phyloP scores from a whole-genome alignment of 1,284 basidiomycete genomes.

The Anthracocystis panici-leucophaei region DNA sequence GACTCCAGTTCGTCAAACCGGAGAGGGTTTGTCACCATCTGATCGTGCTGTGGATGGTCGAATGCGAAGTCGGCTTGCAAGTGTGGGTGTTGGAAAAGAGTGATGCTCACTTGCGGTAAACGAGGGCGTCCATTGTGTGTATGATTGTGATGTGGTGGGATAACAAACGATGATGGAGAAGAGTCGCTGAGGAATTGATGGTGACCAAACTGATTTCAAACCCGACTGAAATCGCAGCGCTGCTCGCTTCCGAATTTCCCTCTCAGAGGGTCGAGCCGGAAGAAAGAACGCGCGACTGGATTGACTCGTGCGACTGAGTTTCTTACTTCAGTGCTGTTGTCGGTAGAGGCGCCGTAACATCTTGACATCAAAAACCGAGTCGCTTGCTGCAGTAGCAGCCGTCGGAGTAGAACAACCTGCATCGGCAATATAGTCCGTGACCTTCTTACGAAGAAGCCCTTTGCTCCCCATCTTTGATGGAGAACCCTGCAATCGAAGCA shows the following conservation, averaged over 20 bases:
- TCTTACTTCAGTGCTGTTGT: neutral
- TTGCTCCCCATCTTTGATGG: neutral
- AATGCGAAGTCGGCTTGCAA: neutral
- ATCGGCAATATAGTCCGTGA: slow-evolving; percentile 1
- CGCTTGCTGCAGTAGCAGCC: neutral
- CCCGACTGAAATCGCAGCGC: slow-evolving; percentile 9
- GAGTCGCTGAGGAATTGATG: slow-evolving; percentile 4
- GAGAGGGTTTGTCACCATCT: neutral
- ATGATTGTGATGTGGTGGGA: slow-evolving; percentile 5
- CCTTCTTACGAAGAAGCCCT: slow-evolving; percentile 12
- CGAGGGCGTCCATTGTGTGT: slow-evolving; percentile 59
- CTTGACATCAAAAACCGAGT: neutral
- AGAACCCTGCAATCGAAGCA: neutral
- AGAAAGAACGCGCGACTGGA: slow-evolving; percentile 10
- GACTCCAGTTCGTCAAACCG: neutral
- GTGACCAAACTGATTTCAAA: slow-evolving; percentile 23
- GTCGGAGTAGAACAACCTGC: slow-evolving; percentile 13
- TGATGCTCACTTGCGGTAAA: slow-evolving; percentile 56
- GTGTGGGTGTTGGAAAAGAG: too few relatives aligned
- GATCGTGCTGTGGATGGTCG: neutral
- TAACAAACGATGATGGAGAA: slow-evolving; percentile 30
- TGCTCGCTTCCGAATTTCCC: slow-evolving; percentile 38
- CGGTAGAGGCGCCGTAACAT: neutral
- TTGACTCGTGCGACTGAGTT: slow-evolving; percentile 18
- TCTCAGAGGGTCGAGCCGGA: slow-evolving; percentile 22